Base-by-base conservation (phyloP, 139 green algal species). In the Picochlorum costavermella region DNA sequence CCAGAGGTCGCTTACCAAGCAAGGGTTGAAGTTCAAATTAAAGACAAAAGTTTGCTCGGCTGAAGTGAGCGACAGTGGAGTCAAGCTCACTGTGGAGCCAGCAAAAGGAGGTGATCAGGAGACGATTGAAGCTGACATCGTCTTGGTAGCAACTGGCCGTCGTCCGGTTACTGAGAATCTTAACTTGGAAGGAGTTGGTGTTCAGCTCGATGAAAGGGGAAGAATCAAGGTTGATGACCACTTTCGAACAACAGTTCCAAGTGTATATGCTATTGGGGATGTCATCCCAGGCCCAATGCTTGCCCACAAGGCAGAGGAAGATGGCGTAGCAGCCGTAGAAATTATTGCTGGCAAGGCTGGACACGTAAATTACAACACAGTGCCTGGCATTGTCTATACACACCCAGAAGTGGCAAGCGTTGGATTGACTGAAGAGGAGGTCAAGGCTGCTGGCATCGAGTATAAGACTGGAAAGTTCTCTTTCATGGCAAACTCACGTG, bases 251-350 rank as follows among this genome's bases (percentile, higher is more conserved):
- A 69, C 30, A 17, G 57, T 69, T 9, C 31, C 57, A 23, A 69
- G 49, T 59, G 67, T 98, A 3, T 95, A 91, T 66, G 92, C 92
- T 64, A 97, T 98, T 65, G 92, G 92, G 2, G 92, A 97, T 64
- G 76, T 88, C 36, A 90, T 98, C 30, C 81, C 71, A 1, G 90
- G 84, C 0, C 94, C 94, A 57, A 99, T 99, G 94, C 84, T 99
- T 28, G 94, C 94, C 2, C 94, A 99, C 77, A 99, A 99, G 80
- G 94, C 94, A 3, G 94, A 99, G 81, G 94, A 99, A 78, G 94
- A 99, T 50, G 94, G 94, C n/a, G 82, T 99, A 14, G 90, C 92
- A 3, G 84, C 80, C 25, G 92, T 95, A 23, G 94, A 99, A 80
- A 86, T 90, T 43, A 83, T 99, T 13, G 88, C 77, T 16, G 92